Evolutionary conservation across 768 basidiomycete species (phyloP), one percentile per base, ranked within the genome.

Genomic region (Calocera viscosa): DNA sequence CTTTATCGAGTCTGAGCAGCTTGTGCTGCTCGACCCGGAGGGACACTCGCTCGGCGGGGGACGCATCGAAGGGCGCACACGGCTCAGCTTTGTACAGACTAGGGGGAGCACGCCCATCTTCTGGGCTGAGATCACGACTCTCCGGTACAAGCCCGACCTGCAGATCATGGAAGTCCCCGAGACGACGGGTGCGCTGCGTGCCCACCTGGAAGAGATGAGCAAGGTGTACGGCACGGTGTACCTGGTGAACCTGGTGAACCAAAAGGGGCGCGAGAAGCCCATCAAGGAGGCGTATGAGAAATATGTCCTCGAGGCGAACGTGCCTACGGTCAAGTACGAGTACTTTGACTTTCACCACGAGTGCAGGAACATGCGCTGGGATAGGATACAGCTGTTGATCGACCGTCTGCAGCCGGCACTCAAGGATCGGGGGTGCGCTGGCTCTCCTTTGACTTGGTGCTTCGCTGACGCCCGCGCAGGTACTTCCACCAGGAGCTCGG

Each of bases 331-430:
- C 22, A 63, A 34, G 72, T 99, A 99, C 73, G 81, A 89, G 70
- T 96, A 97, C 78, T 99, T 97, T 72, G 96, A 99, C 74, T 99
- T 99, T 80, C 95, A 97, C 75, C 86, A 83, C 68, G 94, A 98
- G 76, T 97, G 94, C 80, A 89, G 85, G 74, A 82, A 89, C 63
- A 91, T 98, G 88, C 87, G 91, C 43, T 99, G 92, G 86, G 92
- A 99, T 74, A 84, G 94, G 53, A 91, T 99, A 69, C 84, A 84
- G 65, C 75, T 92, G 17, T 81, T 99, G 41, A 82, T 94, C 49
- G 90, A 92, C 69, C 80, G 81, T 66, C 74, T 97, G 64, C 81
- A 86, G 70, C 83, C 87, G 33, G 88, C 90, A 69, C 77, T 94
- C 35, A 75, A 80, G 43, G 79, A 78, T 66, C 82, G 91, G 69